Percentiles rank a stretch among this genome's conserved stretches.
Evolutionary conservation across 2,329 filamentous ascomycete species (phyloP).

Genomic region (Fusarium penzigii): DNA sequence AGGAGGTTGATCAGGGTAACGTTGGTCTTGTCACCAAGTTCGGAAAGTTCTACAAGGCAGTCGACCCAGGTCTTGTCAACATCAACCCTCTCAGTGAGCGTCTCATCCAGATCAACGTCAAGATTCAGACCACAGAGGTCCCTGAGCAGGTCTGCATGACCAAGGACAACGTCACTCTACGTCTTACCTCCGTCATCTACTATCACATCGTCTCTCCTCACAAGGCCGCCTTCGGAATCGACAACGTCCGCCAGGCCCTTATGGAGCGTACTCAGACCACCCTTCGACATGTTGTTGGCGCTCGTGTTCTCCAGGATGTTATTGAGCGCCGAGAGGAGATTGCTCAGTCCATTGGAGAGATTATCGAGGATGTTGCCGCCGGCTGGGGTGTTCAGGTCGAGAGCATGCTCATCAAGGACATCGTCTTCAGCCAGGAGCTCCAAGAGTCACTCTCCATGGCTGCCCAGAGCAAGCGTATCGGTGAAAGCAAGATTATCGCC

Average conservation of each 20-base stretch:
- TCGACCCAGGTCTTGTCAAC: slow-evolving; percentile 95
- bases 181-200: slow-evolving; percentile 96
- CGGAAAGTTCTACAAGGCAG: slow-evolving; percentile 89
- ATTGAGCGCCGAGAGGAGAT: slow-evolving; percentile 98
- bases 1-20: slow-evolving; percentile 87
- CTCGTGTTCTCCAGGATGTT: slow-evolving; percentile 93
- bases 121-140: slow-evolving; percentile 98
- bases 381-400: slow-evolving; percentile 97
- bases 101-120: slow-evolving; percentile 92
- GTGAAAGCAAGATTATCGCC: slow-evolving; percentile 97
- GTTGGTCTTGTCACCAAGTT: slow-evolving; percentile 97
- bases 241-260: slow-evolving; percentile 92
- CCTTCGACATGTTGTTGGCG: slow-evolving; percentile 92
- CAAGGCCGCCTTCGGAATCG: slow-evolving; percentile 95
- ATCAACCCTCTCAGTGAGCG: slow-evolving; percentile 93
- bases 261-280: slow-evolving; percentile 98
- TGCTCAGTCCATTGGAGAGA: slow-evolving; percentile 90
- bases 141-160: slow-evolving; percentile 98
- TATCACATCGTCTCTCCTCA: slow-evolving; percentile 96
- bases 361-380: slow-evolving; percentile 91
- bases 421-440: slow-evolving; percentile 93
- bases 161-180: slow-evolving; percentile 96
- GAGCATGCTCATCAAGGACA: slow-evolving; percentile 99
- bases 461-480: slow-evolving; percentile 96
- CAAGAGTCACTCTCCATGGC: slow-evolving; percentile 98